Evolutionary conservation across 441 rosid species (phyloP).

Genomic region (Erysimum cheiri): DNA sequence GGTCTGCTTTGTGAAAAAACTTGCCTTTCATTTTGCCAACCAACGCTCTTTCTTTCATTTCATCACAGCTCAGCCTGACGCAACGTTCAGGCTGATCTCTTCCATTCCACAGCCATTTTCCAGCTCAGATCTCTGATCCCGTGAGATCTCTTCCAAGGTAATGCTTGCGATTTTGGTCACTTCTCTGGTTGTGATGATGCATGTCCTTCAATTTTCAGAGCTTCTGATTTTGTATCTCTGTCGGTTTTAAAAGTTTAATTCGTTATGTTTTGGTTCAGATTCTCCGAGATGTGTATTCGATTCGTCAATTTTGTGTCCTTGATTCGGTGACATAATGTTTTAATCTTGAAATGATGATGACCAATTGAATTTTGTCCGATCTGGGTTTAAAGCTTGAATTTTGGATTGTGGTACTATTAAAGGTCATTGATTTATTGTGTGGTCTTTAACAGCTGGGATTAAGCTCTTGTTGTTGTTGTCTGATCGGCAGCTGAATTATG

Average conservation of each 20-base stretch:
- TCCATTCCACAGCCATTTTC: conserved; percentile 10
- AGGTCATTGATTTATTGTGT: neutral
- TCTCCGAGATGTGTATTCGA: conserved; percentile 34
- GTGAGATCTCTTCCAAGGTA: conserved; percentile 42
- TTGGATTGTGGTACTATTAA: neutral
- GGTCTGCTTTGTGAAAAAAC: neutral
- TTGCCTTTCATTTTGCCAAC: conserved; percentile 37
- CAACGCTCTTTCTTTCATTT: neutral
- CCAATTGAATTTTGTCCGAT: conserved; percentile 6
- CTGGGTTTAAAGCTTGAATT: conserved; percentile 38
- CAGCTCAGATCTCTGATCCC: conserved; percentile 34
- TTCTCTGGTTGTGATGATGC: conserved; percentile 12
- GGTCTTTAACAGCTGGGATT: neutral
- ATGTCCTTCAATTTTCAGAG: conserved; percentile 11
- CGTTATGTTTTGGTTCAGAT: conserved; percentile 14
- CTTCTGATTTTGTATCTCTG: conserved; percentile 29
- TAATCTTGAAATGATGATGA: neutral
- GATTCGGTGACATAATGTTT: neutral
- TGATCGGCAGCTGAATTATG: neutral
- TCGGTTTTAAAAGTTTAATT: conserved; percentile 6
- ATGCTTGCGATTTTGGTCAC: conserved; percentile 3
- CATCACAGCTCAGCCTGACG: conserved; percentile 44
- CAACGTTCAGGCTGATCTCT: conserved; percentile 35
- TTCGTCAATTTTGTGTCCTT: neutral
- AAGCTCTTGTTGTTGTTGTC: neutral